Percentiles rank a stretch among this genome's conserved stretches.
Conservation (phyloP, 805 yeast genomes). For the Lipomyces anomalus region DNA sequence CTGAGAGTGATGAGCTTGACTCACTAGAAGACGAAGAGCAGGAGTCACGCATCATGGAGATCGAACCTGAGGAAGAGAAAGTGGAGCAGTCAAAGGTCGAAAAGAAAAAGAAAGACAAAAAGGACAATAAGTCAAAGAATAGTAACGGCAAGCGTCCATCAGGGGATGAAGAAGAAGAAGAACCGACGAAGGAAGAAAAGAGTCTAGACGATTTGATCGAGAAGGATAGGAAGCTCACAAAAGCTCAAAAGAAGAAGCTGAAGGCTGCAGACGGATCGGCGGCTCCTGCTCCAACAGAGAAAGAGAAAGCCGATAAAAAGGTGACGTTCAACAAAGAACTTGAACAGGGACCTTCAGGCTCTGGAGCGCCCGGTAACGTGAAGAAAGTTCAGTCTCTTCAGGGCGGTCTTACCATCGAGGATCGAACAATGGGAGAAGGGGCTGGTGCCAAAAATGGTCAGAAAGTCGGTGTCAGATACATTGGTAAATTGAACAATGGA, state of each 20-base stretch:
- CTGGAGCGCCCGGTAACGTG: constrained; percentile 31
- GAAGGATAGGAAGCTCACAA: constrained; percentile 21
- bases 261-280: constrained; percentile 23
- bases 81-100: constrained; percentile 34
- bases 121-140: constrained; percentile 18
- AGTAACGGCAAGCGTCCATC: constrained; percentile 23
- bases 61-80: constrained; percentile 34
- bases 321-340: constrained; percentile 86
- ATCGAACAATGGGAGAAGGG: constrained; percentile 84
- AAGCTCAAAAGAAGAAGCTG: constrained; percentile 26
- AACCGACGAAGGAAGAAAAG: constrained; percentile 9
- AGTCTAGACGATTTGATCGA: constrained; percentile 21
- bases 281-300: constrained; percentile 22
- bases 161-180: constrained; percentile 23
- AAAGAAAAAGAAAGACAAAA: constrained; percentile 32
- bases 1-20: constrained; percentile 39
- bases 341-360: constrained; percentile 85
- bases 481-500: constrained; percentile 95
- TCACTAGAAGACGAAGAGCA: constrained; percentile 34
- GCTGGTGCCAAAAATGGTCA: constrained; percentile 80
- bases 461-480: constrained; percentile 93
- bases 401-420: constrained; percentile 93
- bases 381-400: constrained; percentile 58
- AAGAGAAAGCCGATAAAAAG: constrained; percentile 54
- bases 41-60: constrained; percentile 36